Base-by-base conservation (phyloP, 148 eudicot genomes). In the Vaccinium darrowii region DNA sequence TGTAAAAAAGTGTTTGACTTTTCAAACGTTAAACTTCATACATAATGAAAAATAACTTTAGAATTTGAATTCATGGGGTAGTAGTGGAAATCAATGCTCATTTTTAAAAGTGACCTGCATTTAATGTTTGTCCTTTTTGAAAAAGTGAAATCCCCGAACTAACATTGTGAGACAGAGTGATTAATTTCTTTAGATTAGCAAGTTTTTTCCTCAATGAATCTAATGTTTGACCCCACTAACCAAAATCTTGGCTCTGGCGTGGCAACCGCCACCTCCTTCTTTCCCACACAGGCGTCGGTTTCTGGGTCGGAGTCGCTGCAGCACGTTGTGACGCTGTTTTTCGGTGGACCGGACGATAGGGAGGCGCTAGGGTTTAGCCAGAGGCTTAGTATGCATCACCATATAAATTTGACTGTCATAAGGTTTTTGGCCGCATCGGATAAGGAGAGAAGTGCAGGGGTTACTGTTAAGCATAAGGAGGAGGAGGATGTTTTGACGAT, bases 281-380 rank as follows among this genome's bases (percentile, higher is more conserved):
- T 60, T 62, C 21, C 5, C 5, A 13, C 71, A 12, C 74, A 30
- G 74, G 74, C 39, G 2, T 84, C 89, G 49, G 60, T 89, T 15
- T 84, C 94, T 0, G 86, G 90, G 49, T 80, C 87, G 0, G 91
- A 89, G 19, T 78, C 96, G 15, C 75, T 93, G 88, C 92, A 91
- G 23, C 98, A 97, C 33, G 89, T 95, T 14, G 98, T 94, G 7
- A 90, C 89, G 12, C 85, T 97, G 82, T 97, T 95, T 85, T 97
- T 97, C 74, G 98, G 99, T 1, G 99, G 99, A 23, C 93, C 98
- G 0, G 99, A 97, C 89, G 99, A 97, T 65, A 91, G 99, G 10
- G 99, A 97, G 85, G 98, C 98, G 7, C 83, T 97, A 60, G 97
- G 98, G 21, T 89, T 94, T 1, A 93, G 99, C 81, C 91, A 88